Evolutionary conservation across 2,329 filamentous ascomycete species (phyloP), one percentile per base, ranked within the genome.

Genomic region (Alternaria triticina): DNA sequence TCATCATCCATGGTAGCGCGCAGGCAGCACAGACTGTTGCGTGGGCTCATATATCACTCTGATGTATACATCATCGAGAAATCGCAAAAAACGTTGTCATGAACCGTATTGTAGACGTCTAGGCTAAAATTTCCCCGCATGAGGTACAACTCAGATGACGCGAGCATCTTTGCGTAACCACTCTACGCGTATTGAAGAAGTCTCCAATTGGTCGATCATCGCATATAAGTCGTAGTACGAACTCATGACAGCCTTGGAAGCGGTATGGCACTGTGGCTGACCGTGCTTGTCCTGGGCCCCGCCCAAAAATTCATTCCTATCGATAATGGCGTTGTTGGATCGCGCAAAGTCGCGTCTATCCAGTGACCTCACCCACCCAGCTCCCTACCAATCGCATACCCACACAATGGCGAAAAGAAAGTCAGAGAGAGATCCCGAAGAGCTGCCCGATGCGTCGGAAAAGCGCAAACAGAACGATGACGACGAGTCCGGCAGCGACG

Each of bases 401-500:
- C 30, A 66, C 58, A 69, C 65, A 72, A 81, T 81, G 78, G 74
- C 68, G 46, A 81, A 80, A 64, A 64, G 78, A 65, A 81, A 78
- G 60, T 66, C 73, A 50, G 66, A 70, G 64, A 72, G 74, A 65
- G 75, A 77, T 36, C 69, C 74, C 4, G 77, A 79, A 55, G 75
- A 75, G 30, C 71, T 80, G 9, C 77, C 76, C 44, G 79, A 81
- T 62, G 78, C 76, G 33, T 69, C 77, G 8, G 68, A 71, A 54
- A 73, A 72, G 67, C 66, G 67, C 40, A 75, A 76, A 64, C 63
- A 66, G 55, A 70, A 75, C 45, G 71, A 77, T 66, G 60, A 75
- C 57, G 77, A 79, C 56, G 75, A 78, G 30, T 78, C 76, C n/a
- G 75, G 74, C 61, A 79, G 77, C 71, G 77, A 80, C 68, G 76